Percentiles rank a stretch among this genome's conserved stretches.
Evolutionary conservation across 345 rosid species (phyloP).

Genomic region (Streptanthus diversifolius): DNA sequence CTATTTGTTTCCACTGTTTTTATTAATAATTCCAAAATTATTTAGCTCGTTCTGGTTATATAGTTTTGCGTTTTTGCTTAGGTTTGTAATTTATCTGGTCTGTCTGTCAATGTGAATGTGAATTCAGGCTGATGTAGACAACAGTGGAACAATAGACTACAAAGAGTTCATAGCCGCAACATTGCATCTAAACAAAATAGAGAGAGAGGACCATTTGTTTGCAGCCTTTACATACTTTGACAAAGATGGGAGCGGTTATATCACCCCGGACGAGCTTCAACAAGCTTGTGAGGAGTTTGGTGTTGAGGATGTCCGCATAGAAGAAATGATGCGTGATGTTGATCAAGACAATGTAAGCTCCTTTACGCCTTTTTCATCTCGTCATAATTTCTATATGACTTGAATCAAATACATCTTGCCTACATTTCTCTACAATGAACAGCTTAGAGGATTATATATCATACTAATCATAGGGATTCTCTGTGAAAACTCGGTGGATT

Average conservation of each 20-base stretch:
- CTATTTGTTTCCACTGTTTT: too few relatives aligned
- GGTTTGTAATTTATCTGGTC: not conserved
- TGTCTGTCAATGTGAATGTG: conserved; percentile 13
- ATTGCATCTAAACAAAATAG: conserved; percentile 81
- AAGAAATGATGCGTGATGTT: conserved; percentile 68
- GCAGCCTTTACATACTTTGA: conserved; percentile 86
- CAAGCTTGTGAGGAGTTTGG: conserved; percentile 87
- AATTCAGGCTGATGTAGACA: conserved; percentile 80
- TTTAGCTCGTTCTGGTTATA: not conserved
- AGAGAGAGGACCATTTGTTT: conserved; percentile 68
- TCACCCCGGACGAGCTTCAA: conserved; percentile 85
- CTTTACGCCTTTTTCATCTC: conserved; percentile 1
- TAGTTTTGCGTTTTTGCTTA: not conserved
- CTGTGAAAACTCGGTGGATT: not conserved
- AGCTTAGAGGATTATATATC: not conserved
- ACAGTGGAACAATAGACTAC: conserved; percentile 78
- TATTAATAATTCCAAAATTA: not conserved
- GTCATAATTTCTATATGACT: not conserved
- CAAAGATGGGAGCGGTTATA: conserved; percentile 89
- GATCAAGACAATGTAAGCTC: conserved; percentile 76
- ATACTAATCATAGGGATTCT: not conserved
- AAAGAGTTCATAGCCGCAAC: conserved; percentile 88
- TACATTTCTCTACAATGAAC: not conserved
- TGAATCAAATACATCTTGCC: not conserved
- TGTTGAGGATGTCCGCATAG: conserved; percentile 63